Evolutionary conservation across 176 grass and related monocot species (phyloP).

Genomic region (Rhipidocladum racemiflorum): DNA sequence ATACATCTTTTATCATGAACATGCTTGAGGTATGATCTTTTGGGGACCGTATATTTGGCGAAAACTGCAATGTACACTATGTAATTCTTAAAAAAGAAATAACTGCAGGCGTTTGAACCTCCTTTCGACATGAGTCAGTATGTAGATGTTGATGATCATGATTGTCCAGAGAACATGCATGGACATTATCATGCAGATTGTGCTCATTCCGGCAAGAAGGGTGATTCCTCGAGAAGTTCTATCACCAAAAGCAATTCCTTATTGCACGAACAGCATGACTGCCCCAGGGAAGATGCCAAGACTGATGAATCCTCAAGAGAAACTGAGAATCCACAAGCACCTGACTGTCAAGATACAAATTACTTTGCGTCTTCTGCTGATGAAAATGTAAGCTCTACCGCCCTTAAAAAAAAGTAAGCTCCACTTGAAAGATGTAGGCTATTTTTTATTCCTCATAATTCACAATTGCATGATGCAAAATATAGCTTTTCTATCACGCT

Average conservation of each 20-base stretch:
- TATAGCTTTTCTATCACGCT: neutral
- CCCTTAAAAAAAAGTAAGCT: slow-evolving; percentile 28
- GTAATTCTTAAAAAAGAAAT: slow-evolving; percentile 21
- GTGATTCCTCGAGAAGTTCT: slow-evolving; percentile 26
- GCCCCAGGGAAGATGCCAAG: neutral
- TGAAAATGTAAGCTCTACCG: slow-evolving; percentile 47
- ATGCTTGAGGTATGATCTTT: slow-evolving; percentile 88
- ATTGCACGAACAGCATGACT: slow-evolving; percentile 28
- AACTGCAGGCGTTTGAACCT: slow-evolving; percentile 86
- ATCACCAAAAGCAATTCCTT: slow-evolving; percentile 25
- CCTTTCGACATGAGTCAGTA: slow-evolving; percentile 85
- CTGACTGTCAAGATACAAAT: slow-evolving; percentile 37
- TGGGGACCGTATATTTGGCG: slow-evolving; percentile 12
- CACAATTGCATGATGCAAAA: neutral
- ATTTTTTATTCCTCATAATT: slow-evolving; percentile 22
- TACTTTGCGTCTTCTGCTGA: slow-evolving; percentile 43
- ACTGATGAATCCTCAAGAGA: slow-evolving; percentile 20
- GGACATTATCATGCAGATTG: slow-evolving; percentile 44
- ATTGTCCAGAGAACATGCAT: slow-evolving; percentile 38
- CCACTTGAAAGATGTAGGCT: slow-evolving; percentile 5
- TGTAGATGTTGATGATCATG: slow-evolving; percentile 53
- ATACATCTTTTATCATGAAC: slow-evolving; percentile 86
- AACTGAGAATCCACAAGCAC: slow-evolving; percentile 36
- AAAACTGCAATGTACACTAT: slow-evolving; percentile 17
- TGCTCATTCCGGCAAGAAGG: slow-evolving; percentile 39